Evolutionary conservation across 2,329 filamentous ascomycete genomes (phyloP), one percentile per base, ranked within the genome.

Genomic region (Fragosphaeria purpurea): DNA sequence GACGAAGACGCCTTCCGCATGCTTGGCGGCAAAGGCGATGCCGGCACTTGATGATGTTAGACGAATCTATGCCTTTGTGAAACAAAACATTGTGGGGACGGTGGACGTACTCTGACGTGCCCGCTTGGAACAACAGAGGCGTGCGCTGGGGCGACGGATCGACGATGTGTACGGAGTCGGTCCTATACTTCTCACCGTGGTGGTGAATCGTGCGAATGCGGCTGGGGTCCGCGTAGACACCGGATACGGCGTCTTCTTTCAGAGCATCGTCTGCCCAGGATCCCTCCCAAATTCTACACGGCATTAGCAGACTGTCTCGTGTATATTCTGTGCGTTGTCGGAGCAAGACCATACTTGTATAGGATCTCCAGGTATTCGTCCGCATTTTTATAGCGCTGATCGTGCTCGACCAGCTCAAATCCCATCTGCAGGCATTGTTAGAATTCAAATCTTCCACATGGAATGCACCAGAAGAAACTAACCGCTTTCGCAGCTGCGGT

Each of bases 1-100:
- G 5, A 57, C 44, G 45, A 55, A 59, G 13, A 59, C 53, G 34
- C 43, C 52, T 43, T 60, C 58, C 13, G 57, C 58, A 42, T 60
- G 57, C 46, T 56, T 53, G n/a, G 56, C 53, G 5, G 56, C 58
- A 44, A 60, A 60, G 4, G 39, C 47, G 6, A 37, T 48, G 9
- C 58, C 57, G 2, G 57, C 52, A 38, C 46, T 42, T 4, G 7
- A 11, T 7, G 7, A 11, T 37, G 7, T 37, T 11, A 37, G 35
- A 37, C 7, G 35, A 7, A 11, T 37, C 35, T 37, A 37, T 37
- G 2, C 11, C 11, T 37, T 37, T 37, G 7, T 37, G 11, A 37
- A 37, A 37, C 7, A 37, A 37, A 37, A 37, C 7, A 37, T 37
- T 7, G 35, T 7, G 7, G 35, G 35, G 11, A 37, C 7, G 2